A percentile compares a stretch with the other conserved stretches of the same genome.
These are phyloP conservation scores for Russula virescens DNA, from an alignment of 768 basidiomycete genomes.

Conservation along the genomic window DNA sequence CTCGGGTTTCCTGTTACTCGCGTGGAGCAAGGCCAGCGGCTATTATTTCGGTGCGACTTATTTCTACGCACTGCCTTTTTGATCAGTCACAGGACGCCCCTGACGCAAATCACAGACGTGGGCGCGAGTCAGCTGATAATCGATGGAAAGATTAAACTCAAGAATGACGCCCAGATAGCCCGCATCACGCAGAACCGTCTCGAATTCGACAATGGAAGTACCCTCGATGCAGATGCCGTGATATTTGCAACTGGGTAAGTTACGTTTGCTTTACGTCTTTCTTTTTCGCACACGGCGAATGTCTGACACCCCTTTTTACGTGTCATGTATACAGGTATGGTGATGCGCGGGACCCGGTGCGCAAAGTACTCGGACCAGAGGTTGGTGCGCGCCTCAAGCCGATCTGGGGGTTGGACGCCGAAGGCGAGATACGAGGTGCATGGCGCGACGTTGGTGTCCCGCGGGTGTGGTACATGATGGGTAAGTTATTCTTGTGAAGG, in stretches of 20 bases:
- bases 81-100: not conserved
- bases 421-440: constrained; percentile 53
- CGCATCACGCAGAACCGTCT: constrained; percentile 37
- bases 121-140: constrained; percentile 40
- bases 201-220: constrained; percentile 38
- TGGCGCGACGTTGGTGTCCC: constrained; percentile 48
- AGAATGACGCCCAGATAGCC: constrained; percentile 38
- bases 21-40: constrained; percentile 45
- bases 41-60: constrained; percentile 54
- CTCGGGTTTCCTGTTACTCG: constrained; percentile 44
- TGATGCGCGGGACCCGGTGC: constrained; percentile 37
- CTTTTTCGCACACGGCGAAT: too few relatives aligned
- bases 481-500: constrained; percentile 29
- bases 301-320: too few relatives aligned
- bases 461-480: constrained; percentile 56
- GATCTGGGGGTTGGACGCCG: constrained; percentile 60
- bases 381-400: constrained; percentile 42
- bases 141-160: constrained; percentile 45
- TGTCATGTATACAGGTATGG: constrained; percentile 41
- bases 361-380: constrained; percentile 43
- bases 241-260: constrained; percentile 47
- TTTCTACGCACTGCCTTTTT: not conserved
- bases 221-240: constrained; percentile 43
- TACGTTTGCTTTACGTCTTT: too few relatives aligned
- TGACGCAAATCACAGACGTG: constrained; percentile 30